Conservation (phyloP, 192 early-diverging fungal species). For the Backusella sp. region DNA sequence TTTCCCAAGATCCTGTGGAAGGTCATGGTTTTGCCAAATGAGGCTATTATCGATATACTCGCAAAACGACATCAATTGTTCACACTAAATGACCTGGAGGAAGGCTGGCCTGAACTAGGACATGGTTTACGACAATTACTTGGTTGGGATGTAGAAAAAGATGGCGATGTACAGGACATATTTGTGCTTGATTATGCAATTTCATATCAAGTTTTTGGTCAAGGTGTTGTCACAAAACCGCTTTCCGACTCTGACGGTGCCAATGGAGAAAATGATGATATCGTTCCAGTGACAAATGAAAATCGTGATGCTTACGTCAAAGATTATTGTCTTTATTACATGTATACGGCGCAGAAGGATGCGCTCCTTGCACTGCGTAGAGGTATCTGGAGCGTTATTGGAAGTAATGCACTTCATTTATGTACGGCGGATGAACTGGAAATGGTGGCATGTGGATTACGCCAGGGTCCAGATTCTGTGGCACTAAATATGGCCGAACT, state of each 20-base stretch:
- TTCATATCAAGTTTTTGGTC: slow-evolving; percentile 56
- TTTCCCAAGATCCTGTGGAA: slow-evolving; percentile 77
- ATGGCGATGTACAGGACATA: slow-evolving; percentile 71
- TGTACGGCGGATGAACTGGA: slow-evolving; percentile 68
- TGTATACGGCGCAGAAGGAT: slow-evolving; percentile 36
- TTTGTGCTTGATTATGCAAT: slow-evolving; percentile 85
- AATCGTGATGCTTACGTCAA: slow-evolving; percentile 76
- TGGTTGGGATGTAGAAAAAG: slow-evolving; percentile 58
- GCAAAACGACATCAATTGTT: neutral
- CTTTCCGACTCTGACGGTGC: slow-evolving; percentile 21
- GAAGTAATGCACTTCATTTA: slow-evolving; percentile 28
- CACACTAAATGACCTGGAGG: slow-evolving; percentile 12
- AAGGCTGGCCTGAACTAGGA: slow-evolving; percentile 49
- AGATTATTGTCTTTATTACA: slow-evolving; percentile 64
- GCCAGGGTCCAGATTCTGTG: slow-evolving; percentile 4
- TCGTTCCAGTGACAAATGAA: slow-evolving; percentile 68
- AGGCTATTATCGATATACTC: neutral
- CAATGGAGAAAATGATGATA: slow-evolving; percentile 15
- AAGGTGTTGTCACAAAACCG: slow-evolving; percentile 53
- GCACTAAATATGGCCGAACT: slow-evolving; percentile 74
- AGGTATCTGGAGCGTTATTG: slow-evolving; percentile 68
- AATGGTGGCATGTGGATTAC: slow-evolving; percentile 63
- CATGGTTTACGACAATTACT: slow-evolving; percentile 76
- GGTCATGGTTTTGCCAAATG: slow-evolving; percentile 31
- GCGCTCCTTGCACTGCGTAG: slow-evolving; percentile 74